phyloP scores from a whole-genome alignment of 345 rosid species.

The Pugionium dolabratum region DNA sequence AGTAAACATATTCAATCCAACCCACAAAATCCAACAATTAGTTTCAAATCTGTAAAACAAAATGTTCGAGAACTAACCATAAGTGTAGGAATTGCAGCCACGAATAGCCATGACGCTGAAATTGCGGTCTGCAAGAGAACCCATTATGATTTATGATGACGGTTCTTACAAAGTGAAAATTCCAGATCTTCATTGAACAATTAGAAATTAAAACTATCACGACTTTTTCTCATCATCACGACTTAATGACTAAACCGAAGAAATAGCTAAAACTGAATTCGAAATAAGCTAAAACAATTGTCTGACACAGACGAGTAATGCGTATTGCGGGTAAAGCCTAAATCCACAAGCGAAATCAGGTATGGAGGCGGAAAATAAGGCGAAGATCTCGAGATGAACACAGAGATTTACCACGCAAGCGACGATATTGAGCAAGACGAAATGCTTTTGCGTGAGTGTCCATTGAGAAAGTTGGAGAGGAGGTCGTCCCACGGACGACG shows the following conservation, averaged over 20 bases:
- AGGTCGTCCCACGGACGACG: constrained; percentile 60
- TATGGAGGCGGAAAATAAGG: not conserved
- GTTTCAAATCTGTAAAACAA: not conserved
- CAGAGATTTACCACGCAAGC: constrained; percentile 60
- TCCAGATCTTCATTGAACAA: constrained; percentile 4
- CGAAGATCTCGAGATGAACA: not conserved
- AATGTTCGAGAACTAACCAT: constrained; percentile 49
- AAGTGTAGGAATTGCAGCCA: constrained; percentile 87
- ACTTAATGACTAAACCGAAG: not conserved
- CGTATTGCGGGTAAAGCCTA: not conserved
- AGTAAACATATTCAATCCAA: not conserved
- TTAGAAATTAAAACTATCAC: not conserved
- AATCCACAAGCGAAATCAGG: constrained; percentile 7
- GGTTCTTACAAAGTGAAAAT: not conserved
- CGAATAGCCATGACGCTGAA: constrained; percentile 79
- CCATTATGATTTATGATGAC: not conserved
- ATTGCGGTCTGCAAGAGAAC: constrained; percentile 58
- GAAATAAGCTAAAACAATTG: not conserved
- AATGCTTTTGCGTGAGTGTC: constrained; percentile 67
- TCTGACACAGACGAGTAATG: constrained; percentile 7
- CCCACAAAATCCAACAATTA: not conserved
- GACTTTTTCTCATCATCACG: too few species aligned
- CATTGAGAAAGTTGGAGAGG: constrained; percentile 57
- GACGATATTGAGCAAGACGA: constrained; percentile 58
- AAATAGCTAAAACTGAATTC: not conserved